phyloP scores from a whole-genome alignment of 1,284 basidiomycete genomes.

The Pseudozyma sp. region DNA sequence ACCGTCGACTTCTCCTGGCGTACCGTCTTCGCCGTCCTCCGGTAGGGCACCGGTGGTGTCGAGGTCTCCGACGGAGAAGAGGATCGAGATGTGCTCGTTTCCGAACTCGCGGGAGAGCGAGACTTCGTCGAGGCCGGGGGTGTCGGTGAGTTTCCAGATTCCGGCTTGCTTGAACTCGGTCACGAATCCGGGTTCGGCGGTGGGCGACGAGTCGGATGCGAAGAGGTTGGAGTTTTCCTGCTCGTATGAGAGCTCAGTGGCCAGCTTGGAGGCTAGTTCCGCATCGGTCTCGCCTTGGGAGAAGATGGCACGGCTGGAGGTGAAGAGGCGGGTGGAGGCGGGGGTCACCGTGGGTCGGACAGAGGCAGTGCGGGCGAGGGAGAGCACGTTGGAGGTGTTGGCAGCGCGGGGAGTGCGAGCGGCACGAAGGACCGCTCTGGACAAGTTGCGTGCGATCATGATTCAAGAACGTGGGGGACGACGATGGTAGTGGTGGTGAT shows the following conservation, averaged over 20 bases:
- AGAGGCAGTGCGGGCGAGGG: slow-evolving; percentile 4
- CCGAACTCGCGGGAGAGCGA: slow-evolving; percentile 84
- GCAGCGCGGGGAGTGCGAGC: slow-evolving; percentile 5
- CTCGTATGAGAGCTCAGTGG: slow-evolving; percentile 88
- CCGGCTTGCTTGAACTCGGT: slow-evolving; percentile 79
- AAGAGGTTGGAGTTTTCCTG: slow-evolving; percentile 71
- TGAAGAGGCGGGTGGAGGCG: slow-evolving; percentile 16
- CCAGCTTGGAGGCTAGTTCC: slow-evolving; percentile 79
- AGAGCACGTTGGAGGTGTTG: not conserved
- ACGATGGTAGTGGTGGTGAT: slow-evolving; percentile 4
- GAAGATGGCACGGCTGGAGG: slow-evolving; percentile 3
- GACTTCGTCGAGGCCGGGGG: slow-evolving; percentile 83
- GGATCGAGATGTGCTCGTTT: slow-evolving; percentile 76
- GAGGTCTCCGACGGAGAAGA: slow-evolving; percentile 65
- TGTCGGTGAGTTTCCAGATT: slow-evolving; percentile 83
- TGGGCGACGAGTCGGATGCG: slow-evolving; percentile 50
- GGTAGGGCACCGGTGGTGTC: slow-evolving; percentile 52
- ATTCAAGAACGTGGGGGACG: not conserved
- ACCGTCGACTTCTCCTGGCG: slow-evolving; percentile 67
- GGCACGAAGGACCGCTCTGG: slow-evolving; percentile 18
- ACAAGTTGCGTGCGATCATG: slow-evolving; percentile 32
- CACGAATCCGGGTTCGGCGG: slow-evolving; percentile 79
- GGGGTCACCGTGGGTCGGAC: slow-evolving; percentile 3
- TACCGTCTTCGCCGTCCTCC: slow-evolving; percentile 70
- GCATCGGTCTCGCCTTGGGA: slow-evolving; percentile 75